Evolutionary conservation across 1,284 basidiomycete genomes (phyloP), one percentile per base, ranked within the genome.

Genomic region (Pseudozyma flocculosa): DNA sequence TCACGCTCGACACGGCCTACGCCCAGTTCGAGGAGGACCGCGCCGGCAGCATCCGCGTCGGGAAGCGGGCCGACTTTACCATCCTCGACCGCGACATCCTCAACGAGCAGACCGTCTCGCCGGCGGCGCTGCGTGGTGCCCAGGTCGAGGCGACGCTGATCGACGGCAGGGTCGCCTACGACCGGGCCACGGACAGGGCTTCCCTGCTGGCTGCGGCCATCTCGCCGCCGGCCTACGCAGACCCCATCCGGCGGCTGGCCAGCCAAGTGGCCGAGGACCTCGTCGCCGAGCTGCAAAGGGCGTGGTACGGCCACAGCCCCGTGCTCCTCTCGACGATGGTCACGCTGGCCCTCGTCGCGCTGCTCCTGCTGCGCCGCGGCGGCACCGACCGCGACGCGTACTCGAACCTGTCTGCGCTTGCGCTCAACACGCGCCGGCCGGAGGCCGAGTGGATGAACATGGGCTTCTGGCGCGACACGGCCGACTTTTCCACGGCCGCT

Each of bases 41-140:
- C 0, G 90, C 81, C 29, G 54, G 51, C 39, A 50, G 86, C 0
- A 81, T 95, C 38, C 80, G 79, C 1, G 76, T 82, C 0, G 89
- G 90, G 3, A 90, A 90, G 78, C 85, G 86, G 61, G 92, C 91
- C 5, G 92, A 95, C 75, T 90, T 89, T 59, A 88, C 92, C 21
- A 79, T 93, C 7, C 82, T 92, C 49, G 85, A 91, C 71, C 83
- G 83, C 38, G 85, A 94, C 79, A 87, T 93, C 59, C 85, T 93
- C 85, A 83, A 80, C 0, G 51, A 58, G 43, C 44, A 50, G 2
- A 49, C 24, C 3, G 80, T 86, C 1, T 82, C 85, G 0, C 74
- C 81, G 11, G 75, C 80, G 1, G 85, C 88, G 54, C 86, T 94
- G 43, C 81, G 92, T 23, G 72, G 80, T n/a, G 87, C 89, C 5